Evolutionary conservation across 2,329 filamentous ascomycete species (phyloP), one percentile per base, ranked within the genome.

Genomic region (Alternaria triticimaculans): DNA sequence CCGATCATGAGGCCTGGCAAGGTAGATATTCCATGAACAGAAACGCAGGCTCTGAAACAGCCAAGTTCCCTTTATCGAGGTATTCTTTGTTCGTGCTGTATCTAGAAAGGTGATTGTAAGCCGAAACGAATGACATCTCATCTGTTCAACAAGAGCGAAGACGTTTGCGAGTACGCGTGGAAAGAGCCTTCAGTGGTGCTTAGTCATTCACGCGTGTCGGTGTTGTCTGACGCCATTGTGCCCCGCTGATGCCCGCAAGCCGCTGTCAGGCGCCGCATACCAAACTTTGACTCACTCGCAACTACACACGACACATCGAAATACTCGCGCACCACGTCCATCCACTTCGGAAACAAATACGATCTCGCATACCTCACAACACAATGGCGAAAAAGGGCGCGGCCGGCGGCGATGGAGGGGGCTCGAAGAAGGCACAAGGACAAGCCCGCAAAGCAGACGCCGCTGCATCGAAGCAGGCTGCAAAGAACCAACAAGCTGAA

Each of bases 391-490:
- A 75, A 64, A 82, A 94, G 92, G 76, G 80, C 63, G 82, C 76
- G 58, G 87, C 84, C 55, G 94, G 79, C 59, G 87, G 84, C 60
- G 87, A 84, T 58, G 94, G 96, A 67, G 93, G 92, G 45, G 61
- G 44, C 82, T 91, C 87, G 80, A 98, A 97, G 83, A 98, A 98
- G 85, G 93, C 84, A 3, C 88, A 90, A 9, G 96, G 95, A 68
- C 93, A 97, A 81, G 94, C 94, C 67, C 88, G 93, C 82, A 98
- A 99, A 86, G 94, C 94, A 67, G 94, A 97, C 53, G 90, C 89
- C 4, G 95, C 94, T 1, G 92, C 92, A 9, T 83, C 87, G 60
- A 98, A 98, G 82, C 86, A 90, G 63, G 92, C 93, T 0, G 89
- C 81, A 4, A 89, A 90, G 63, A 87, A 93, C 43, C 83, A 87